These are phyloP conservation scores for Arxiozyma bovina DNA, from an alignment of 1,139 yeast species.

Conservation along the genomic window DNA sequence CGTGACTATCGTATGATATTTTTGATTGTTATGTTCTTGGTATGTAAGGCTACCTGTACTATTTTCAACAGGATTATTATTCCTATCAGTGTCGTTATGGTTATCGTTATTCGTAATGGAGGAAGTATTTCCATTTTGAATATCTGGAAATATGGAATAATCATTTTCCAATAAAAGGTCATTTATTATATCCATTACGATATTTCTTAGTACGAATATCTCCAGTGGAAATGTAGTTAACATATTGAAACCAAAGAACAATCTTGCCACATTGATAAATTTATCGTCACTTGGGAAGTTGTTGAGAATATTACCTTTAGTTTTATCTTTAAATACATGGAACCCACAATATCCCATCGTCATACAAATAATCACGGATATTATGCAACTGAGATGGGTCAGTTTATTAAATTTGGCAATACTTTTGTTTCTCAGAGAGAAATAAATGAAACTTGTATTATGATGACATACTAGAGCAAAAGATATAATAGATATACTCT, in stretches of 20 bases:
- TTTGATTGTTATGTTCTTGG: conserved; percentile 9
- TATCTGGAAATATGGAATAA: conserved; percentile 41
- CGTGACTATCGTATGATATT: conserved; percentile 59
- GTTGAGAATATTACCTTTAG: conserved; percentile 81
- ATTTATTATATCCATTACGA: conserved; percentile 48
- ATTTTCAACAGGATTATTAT: conserved; percentile 11
- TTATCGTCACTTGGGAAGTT: conserved; percentile 71
- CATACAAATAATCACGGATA: conserved; percentile 73
- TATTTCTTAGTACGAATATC: conserved; percentile 83
- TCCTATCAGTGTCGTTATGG: not conserved
- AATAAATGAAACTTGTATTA: conserved; percentile 81
- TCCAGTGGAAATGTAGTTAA: conserved; percentile 88
- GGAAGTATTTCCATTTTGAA: conserved; percentile 21
- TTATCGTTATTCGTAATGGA: no score
- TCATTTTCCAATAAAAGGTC: not conserved
- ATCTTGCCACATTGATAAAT: conserved; percentile 73
- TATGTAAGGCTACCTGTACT: conserved; percentile 13
- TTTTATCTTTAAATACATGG: conserved; percentile 61
- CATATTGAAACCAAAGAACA: conserved; percentile 92
- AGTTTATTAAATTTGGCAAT: conserved; percentile 62
- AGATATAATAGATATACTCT: conserved; percentile 84
- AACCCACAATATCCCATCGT: conserved; percentile 77
- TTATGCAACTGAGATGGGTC: conserved; percentile 76
- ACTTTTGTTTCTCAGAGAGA: conserved; percentile 70
- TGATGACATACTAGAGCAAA: conserved; percentile 95